Base-by-base conservation (phyloP, 345 rosid species). In the Lenwebbia sp. region DNA sequence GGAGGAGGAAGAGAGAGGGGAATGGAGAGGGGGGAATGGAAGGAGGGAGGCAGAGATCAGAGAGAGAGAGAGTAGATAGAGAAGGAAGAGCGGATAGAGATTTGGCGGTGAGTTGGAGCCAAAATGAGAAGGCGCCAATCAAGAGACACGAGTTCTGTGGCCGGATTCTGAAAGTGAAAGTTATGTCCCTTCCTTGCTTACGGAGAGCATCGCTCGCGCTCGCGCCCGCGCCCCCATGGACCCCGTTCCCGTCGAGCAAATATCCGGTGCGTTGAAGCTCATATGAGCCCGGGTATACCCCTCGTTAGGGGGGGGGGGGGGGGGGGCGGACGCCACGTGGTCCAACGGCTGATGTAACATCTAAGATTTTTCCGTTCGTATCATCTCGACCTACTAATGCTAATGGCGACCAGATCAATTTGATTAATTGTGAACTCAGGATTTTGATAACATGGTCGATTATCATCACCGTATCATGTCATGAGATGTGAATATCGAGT, bases 321-420 rank as follows among this genome's bases (percentile, higher is more conserved):
- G n/a, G n/a, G n/a, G n/a, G n/a, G n/a, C n/a, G n/a, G n/a, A n/a
- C n/a, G n/a, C n/a, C n/a, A n/a, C n/a, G n/a, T n/a, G n/a, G n/a
- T n/a, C n/a, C 12, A 4, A 65, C 0, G 44, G 44, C 76, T 4
- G 44, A 19, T 37, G 78, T 33, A 0, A 19, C 44, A 0, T 17
- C 12, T 1, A 8, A 33, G 44, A 5, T 33, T 33, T 65, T 30
- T 30, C 22, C 1, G 10, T 65, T 15, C 41, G 0, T 0, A 1
- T 33, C 76, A 33, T 15, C 44, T 28, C 40, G 9, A 7, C 74
- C n/a, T 6, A 3, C 13, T 65, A 17, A 33, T 33, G 44, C 25
- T 4, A 4, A 33, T 33, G 25, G 13, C 13, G 13, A 65, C 1
- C 3, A 13, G 22, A 30, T 12, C 1, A 2, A 30, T 0, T 62